Evolutionary conservation across 1,284 basidiomycete genomes (phyloP).

Genomic region (Ceratobasidium papillatum): DNA sequence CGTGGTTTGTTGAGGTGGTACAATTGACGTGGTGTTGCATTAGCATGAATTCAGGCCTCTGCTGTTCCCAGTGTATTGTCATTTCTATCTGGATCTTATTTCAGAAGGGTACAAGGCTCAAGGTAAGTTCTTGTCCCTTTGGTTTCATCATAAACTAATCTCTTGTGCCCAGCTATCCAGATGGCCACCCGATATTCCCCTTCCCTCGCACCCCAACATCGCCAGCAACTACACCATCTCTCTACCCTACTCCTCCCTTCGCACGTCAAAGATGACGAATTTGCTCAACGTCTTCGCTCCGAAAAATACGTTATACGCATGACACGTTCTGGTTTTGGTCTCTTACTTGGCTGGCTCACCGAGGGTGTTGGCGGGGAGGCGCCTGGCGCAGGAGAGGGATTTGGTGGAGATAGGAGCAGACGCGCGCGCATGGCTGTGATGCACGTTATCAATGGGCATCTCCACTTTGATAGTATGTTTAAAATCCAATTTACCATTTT

Average conservation of each 20-base stretch:
- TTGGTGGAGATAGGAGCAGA: conserved; percentile 78
- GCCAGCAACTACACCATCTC: conserved; percentile 78
- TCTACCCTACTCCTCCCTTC: conserved; percentile 83
- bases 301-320: conserved; percentile 93
- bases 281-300: conserved; percentile 85
- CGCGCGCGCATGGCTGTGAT: conserved; percentile 85
- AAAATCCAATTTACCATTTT: conserved; percentile 23
- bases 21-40: conserved; percentile 19
- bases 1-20: conserved; percentile 20
- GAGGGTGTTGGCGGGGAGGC: conserved; percentile 90
- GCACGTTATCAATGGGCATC: conserved; percentile 92
- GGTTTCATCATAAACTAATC: not conserved
- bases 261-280: conserved; percentile 85
- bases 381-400: conserved; percentile 78
- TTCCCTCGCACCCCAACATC: conserved; percentile 76
- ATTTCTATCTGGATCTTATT: conserved; percentile 96
- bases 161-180: conserved; percentile 63
- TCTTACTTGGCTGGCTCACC: conserved; percentile 95
- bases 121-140: conserved; percentile 61
- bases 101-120: conserved; percentile 90
- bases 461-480: conserved; percentile 85
- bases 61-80: conserved; percentile 94
- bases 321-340: conserved; percentile 90
- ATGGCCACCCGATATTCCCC: conserved; percentile 80
- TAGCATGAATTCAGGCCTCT: conserved; percentile 94